A percentile compares a stretch with the other conserved stretches of the same genome.
Conservation (phyloP, 179 eudicot species). For the Beta macrorhiza region DNA sequence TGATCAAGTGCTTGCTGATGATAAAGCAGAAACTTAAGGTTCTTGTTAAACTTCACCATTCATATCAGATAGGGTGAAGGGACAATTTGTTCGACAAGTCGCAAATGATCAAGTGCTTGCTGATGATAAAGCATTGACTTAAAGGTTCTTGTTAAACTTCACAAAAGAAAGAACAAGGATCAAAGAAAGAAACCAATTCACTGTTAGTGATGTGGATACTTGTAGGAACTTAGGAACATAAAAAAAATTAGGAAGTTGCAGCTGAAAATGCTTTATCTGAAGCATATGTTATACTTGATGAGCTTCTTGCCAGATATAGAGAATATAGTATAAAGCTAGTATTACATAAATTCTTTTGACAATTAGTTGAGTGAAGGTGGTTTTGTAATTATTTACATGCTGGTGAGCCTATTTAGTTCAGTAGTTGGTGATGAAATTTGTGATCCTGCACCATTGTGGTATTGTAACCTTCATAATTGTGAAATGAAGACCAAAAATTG, state of each 20-base stretch:
- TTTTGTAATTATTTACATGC: not conserved
- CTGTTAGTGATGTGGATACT: slow-evolving; percentile 22
- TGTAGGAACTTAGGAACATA: slow-evolving; percentile 26
- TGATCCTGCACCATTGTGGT: too few relatives aligned
- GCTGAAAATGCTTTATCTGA: slow-evolving; percentile 7
- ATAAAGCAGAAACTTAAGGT: slow-evolving; percentile 1
- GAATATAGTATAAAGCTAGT: not conserved
- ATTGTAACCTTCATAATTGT: too few relatives aligned
- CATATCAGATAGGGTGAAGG: slow-evolving; percentile 24
- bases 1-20: slow-evolving; percentile 20
- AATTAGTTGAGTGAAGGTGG: not conserved
- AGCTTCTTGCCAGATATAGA: not conserved
- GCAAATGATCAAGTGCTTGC: slow-evolving; percentile 18
- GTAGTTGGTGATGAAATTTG: too few relatives aligned
- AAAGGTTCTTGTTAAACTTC: not conserved
- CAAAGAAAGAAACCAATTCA: slow-evolving; percentile 3
- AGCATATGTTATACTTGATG: slow-evolving; percentile 16
- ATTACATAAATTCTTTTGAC: not conserved
- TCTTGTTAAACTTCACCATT: not conserved
- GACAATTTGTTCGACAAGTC: slow-evolving; percentile 37
- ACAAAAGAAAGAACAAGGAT: not conserved
- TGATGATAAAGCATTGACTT: slow-evolving; percentile 11
- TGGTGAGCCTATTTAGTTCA: too few relatives aligned
- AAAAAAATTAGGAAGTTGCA: not conserved
- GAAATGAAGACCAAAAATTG: too few relatives aligned